Evolutionary conservation across 108 stramenopile genomes (phyloP), one percentile per base, ranked within the genome.

Genomic region (Mayamaea pseudoterrestris): DNA sequence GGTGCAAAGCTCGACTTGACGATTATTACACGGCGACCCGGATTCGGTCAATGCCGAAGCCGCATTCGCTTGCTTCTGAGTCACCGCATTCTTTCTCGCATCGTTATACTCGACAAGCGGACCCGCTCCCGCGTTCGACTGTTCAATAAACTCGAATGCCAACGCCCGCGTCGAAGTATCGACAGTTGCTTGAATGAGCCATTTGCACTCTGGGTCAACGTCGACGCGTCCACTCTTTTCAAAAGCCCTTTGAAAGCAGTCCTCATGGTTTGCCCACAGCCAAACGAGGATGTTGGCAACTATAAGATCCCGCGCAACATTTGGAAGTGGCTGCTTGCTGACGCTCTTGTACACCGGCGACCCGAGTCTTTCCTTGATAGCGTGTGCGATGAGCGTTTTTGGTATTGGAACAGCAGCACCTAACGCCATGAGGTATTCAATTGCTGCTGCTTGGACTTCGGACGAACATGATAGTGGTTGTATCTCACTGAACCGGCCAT

Each of bases 351-450:
- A 58, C 1, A 41, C 50, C 23, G 63, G 44, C 3, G 45, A 22
- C 27, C 57, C 64, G 30, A 88, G 35, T 20, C 71, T 58, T 7
- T 76, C 72, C 30, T 63, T 57, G 21, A 88, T 55, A 0, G 56
- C 51, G 27, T 63, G 53, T 13, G 51, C 42, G 28, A 88, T 54
- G 11, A 71, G 26, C 2, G 71, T 51, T 57, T 79, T 74, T 0
- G 81, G 72, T 47, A 83, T 76, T 5, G 86, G 81, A 20, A 83
- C 68, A 17, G 81, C 74, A 23, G 58, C 26, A 16, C 74, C 78
- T 27, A 78, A 65, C 26, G 71, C 54, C 3, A 68, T 26, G 5
- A 88, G 43, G 35, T 65, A 68, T 30, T 63, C 60, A 13, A 70
- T 21, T 0, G 62, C 28, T 17, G 54, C 44, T 6, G 36, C 27